Conservation (phyloP, 2,329 filamentous ascomycete genomes). For the Clarireedia homoeocarpa region DNA sequence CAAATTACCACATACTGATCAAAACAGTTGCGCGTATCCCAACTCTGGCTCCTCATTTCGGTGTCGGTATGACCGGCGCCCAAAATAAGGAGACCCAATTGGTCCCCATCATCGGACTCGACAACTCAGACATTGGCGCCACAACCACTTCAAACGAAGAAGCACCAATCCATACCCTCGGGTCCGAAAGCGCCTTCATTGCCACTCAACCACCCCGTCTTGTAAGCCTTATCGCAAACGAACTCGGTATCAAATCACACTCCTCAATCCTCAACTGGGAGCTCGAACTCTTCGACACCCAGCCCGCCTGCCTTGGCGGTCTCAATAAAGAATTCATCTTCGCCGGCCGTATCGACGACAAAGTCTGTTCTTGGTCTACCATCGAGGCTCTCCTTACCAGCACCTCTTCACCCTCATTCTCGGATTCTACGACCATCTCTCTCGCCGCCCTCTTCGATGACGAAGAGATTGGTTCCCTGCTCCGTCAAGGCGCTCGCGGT, state of each 20-base stretch:
- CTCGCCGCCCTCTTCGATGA: conserved; percentile 93
- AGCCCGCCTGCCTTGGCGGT: conserved; percentile 76
- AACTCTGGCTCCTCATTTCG: conserved; percentile 90
- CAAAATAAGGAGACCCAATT: conserved; percentile 87
- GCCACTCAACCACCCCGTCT: conserved; percentile 78
- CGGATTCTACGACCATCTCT: conserved; percentile 58
- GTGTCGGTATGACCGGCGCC: conserved; percentile 58
- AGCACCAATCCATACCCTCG: conserved; percentile 25
- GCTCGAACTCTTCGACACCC: conserved; percentile 85
- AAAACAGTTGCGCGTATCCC: conserved; percentile 69
- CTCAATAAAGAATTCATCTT: conserved; percentile 92
- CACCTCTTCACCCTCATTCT: conserved; percentile 43
- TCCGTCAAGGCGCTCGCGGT: conserved; percentile 81
- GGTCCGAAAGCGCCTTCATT: conserved; percentile 50
- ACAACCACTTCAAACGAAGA: conserved; percentile 14
- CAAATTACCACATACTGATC: conserved; percentile 1
- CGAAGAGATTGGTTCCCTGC: conserved; percentile 87
- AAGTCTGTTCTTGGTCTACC: conserved; percentile 91
- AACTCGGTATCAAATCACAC: conserved; percentile 68
- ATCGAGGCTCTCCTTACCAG: conserved; percentile 73
- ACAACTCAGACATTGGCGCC: conserved; percentile 52
- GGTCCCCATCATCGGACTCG: conserved; percentile 86
- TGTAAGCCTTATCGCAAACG: conserved; percentile 70
- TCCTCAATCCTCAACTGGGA: conserved; percentile 89
- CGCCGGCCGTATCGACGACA: conserved; percentile 92